Percentiles rank a stretch among this genome's conserved stretches.
Conservation (phyloP, 257 asterid species). For the Solanum commersonii region DNA sequence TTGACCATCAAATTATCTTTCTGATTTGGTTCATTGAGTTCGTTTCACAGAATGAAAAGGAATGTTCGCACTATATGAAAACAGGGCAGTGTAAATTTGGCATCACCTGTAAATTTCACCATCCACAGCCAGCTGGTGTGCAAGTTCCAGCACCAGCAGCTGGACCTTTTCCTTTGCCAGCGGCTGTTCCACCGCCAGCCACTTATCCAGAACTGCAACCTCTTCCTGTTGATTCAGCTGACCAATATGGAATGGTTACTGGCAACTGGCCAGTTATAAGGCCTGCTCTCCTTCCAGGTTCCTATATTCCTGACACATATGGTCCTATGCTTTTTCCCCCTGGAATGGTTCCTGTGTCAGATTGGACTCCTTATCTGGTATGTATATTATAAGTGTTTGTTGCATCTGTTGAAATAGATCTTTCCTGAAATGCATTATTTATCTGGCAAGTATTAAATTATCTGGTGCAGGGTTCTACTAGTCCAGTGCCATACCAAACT, state of each 20-base stretch:
- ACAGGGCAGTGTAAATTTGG: slow-evolving; percentile 76
- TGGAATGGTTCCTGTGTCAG: slow-evolving; percentile 35
- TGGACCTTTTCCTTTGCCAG: slow-evolving; percentile 23
- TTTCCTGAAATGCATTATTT: not conserved
- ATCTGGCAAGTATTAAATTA: not conserved
- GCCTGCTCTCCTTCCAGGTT: slow-evolving; percentile 44
- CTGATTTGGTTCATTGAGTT: slow-evolving; percentile 11
- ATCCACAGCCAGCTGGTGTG: slow-evolving; percentile 53
- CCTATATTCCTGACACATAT: slow-evolving; percentile 54
- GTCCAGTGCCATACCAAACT: slow-evolving; percentile 9
- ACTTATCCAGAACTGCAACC: slow-evolving; percentile 18
- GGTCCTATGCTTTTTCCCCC: slow-evolving; percentile 32
- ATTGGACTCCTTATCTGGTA: slow-evolving; percentile 71
- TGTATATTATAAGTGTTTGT: not conserved
- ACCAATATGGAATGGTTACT: slow-evolving; percentile 46
- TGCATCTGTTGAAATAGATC: not conserved
- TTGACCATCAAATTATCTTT: not conserved
- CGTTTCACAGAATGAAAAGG: slow-evolving; percentile 57
- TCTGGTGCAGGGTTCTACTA: slow-evolving; percentile 37
- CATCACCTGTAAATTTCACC: slow-evolving; percentile 64
- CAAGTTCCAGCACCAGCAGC: slow-evolving; percentile 21
- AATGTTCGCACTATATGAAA: slow-evolving; percentile 55
- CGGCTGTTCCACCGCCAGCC: not conserved
- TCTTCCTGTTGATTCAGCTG: slow-evolving; percentile 45
- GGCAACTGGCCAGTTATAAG: slow-evolving; percentile 57